A percentile compares a stretch with the other conserved stretches of the same genome.
phyloP scores from a whole-genome alignment of 371 early-diverging fungal genomes.

The Fennellomyces sp. region DNA sequence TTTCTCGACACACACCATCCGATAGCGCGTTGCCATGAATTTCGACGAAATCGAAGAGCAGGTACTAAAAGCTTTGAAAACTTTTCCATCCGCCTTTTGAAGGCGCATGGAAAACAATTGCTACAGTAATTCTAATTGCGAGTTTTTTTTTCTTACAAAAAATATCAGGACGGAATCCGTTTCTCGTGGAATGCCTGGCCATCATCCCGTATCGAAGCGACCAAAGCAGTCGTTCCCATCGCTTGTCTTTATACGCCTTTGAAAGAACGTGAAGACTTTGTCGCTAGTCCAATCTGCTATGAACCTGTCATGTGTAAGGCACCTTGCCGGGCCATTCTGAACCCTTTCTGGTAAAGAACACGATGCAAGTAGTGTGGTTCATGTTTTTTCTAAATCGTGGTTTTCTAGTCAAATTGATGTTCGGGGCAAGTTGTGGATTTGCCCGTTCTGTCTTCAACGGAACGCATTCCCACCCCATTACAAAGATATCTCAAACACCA shows the following conservation, averaged over 20 bases:
- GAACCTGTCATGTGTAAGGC: constrained; percentile 98
- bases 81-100: background rate
- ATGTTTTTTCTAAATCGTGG: background rate
- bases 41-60: constrained; percentile 90
- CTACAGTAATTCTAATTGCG: too few species aligned
- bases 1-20: background rate
- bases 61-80: constrained; percentile 21
- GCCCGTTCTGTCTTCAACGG: constrained; percentile 97
- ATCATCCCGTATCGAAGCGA: constrained; percentile 90
- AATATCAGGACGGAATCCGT: constrained; percentile 83
- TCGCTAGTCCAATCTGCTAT: constrained; percentile 80
- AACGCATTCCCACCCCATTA: constrained; percentile 99
- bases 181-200: constrained; percentile 99
- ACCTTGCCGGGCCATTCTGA: constrained; percentile 96
- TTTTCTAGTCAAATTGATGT: constrained; percentile 87
- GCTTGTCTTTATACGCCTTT: constrained; percentile 97
- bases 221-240: constrained; percentile 96
- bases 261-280: constrained; percentile 87
- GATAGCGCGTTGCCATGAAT: constrained; percentile 58
- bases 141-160: too few species aligned
- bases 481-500: constrained; percentile 93
- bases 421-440: constrained; percentile 97
- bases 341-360: constrained; percentile 91
- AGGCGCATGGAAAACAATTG: background rate
- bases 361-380: constrained; percentile 5